These are phyloP conservation scores for Hypholoma sublateritium DNA, from an alignment of 768 basidiomycete genomes.

Conservation along the genomic window DNA sequence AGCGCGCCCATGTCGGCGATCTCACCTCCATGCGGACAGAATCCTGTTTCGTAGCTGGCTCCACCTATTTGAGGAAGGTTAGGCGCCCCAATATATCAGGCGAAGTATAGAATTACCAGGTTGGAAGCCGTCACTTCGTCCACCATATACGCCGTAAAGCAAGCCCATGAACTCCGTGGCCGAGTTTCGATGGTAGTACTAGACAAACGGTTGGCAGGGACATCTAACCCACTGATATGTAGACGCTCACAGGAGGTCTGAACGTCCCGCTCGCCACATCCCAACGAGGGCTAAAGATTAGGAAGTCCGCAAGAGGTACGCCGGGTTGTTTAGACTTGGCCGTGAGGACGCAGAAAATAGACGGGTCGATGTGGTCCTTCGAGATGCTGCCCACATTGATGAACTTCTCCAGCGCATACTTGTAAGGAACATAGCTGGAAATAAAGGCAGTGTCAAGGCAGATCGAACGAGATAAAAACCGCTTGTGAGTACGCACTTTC, in stretches of 20 bases:
- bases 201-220: background rate
- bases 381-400: slow-evolving; percentile 62
- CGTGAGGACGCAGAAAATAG: slow-evolving; percentile 68
- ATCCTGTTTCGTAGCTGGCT: slow-evolving; percentile 62
- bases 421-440: slow-evolving; percentile 61
- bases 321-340: slow-evolving; percentile 60
- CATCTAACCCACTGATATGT: too few relatives aligned
- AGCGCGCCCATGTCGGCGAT: background rate
- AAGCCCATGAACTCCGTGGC: slow-evolving; percentile 67
- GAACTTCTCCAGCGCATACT: slow-evolving; percentile 67
- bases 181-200: slow-evolving; percentile 68
- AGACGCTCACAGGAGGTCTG: slow-evolving; percentile 50
- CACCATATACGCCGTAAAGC: slow-evolving; percentile 62
- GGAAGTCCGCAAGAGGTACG: slow-evolving; percentile 60
- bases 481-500: slow-evolving; percentile 44
- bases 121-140: slow-evolving; percentile 59
- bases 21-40: slow-evolving; percentile 64
- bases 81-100: background rate
- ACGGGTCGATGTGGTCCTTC: slow-evolving; percentile 70
- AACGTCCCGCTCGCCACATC: slow-evolving; percentile 60
- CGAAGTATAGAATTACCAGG: slow-evolving; percentile 37
- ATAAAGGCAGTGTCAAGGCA: too few relatives aligned
- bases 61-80: slow-evolving; percentile 29
- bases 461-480: too few relatives aligned
- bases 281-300: slow-evolving; percentile 67